Percentiles rank a stretch among this genome's conserved stretches.
Conservation (phyloP, 495 filamentous ascomycete genomes). For the Trypethelium eluteriae region DNA sequence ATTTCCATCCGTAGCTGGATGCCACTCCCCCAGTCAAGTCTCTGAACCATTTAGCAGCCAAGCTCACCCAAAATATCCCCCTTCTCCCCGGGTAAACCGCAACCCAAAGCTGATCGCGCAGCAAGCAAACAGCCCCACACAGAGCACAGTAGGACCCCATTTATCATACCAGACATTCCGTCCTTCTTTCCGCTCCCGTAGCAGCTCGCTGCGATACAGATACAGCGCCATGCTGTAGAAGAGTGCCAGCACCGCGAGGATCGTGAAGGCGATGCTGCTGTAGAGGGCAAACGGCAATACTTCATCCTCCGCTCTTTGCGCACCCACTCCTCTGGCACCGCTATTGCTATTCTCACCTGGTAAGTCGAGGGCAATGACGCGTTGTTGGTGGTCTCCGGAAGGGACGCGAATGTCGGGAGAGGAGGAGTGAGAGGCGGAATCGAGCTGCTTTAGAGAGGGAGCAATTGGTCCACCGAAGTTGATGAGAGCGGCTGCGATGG, state of each 20-base stretch:
- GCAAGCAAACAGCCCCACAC: constrained; percentile 59
- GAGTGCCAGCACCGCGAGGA: constrained; percentile 65
- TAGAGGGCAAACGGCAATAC: constrained; percentile 1
- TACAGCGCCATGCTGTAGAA: constrained; percentile 76
- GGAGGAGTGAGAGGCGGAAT: background rate
- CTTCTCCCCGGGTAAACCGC: constrained; percentile 38
- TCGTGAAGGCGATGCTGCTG: constrained; percentile 56
- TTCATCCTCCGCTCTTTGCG: background rate
- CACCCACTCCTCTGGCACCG: too few relatives aligned
- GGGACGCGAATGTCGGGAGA: background rate
- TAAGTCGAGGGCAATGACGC: background rate
- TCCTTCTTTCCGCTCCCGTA: constrained; percentile 51
- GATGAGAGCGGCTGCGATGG: constrained; percentile 82
- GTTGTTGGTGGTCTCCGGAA: background rate
- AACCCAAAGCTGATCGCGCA: constrained; percentile 71
- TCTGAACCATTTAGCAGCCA: too few relatives aligned
- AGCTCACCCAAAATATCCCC: constrained; percentile 29
- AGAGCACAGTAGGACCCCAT: constrained; percentile 77
- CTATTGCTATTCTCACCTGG: background rate
- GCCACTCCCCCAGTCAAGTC: too few relatives aligned
- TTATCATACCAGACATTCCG: constrained; percentile 80
- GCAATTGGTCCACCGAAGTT: constrained; percentile 64
- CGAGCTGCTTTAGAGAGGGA: constrained; percentile 44
- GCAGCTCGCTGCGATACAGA: constrained; percentile 76
- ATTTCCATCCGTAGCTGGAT: too few relatives aligned